phyloP scores from a whole-genome alignment of 176 grass and related monocot species.

The Aechmea fasciata region DNA sequence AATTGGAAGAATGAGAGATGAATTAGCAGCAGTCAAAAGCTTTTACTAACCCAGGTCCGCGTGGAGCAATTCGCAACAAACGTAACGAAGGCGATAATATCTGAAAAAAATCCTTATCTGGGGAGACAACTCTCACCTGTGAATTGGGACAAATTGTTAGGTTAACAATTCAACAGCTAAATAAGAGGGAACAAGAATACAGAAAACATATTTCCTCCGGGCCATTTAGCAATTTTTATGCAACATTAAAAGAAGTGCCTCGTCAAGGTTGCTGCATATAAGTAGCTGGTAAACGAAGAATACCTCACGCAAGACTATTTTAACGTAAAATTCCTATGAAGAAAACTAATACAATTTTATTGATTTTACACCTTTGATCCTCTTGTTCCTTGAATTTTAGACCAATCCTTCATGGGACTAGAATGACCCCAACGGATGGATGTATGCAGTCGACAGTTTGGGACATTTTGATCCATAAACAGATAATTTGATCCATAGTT shows the following conservation, averaged over 20 bases:
- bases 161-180: neutral
- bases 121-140: constrained; percentile 90
- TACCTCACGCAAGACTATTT: no score
- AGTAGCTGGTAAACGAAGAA: no score
- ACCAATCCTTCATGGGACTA: no score
- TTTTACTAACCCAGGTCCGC: constrained; percentile 62
- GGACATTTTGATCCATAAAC: no score
- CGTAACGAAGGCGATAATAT: constrained; percentile 85
- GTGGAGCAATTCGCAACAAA: constrained; percentile 62
- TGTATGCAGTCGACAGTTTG: no score
- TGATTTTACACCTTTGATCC: no score
- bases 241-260: neutral
- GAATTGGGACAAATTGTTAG: constrained; percentile 5
- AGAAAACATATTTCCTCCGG: neutral
- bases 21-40: neutral
- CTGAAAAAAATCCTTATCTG: constrained; percentile 99
- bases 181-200: neutral
- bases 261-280: no score
- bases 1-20: neutral
- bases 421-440: no score
- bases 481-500: no score
- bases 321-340: no score
- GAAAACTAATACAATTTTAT: no score
- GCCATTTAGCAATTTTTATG: neutral
- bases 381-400: no score